Evolutionary conservation across 2,329 filamentous ascomycete species (phyloP).

Genomic region (Epichloe baconii): DNA sequence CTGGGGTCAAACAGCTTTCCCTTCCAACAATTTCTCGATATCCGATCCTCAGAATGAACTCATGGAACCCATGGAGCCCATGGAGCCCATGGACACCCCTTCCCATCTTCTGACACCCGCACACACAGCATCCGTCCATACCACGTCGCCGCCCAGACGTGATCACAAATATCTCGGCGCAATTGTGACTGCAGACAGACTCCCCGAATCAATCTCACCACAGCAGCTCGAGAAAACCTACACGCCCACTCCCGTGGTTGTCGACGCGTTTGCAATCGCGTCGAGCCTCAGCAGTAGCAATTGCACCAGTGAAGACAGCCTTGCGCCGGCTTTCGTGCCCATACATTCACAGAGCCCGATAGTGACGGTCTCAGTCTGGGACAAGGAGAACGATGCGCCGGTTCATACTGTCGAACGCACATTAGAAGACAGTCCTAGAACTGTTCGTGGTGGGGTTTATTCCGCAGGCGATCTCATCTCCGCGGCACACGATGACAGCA

Average conservation of each 20-base stretch:
- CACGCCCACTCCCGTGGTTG: slow-evolving; percentile 19
- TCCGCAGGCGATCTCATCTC: slow-evolving; percentile 28
- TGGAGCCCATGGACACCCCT: slow-evolving; percentile 10
- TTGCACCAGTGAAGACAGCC: slow-evolving; percentile 36
- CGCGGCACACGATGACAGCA: slow-evolving; percentile 10
- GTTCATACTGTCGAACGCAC: slow-evolving; percentile 27
- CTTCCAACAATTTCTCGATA: slow-evolving; percentile 2
- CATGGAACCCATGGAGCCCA: slow-evolving; percentile 1
- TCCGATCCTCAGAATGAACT: slow-evolving; percentile 3
- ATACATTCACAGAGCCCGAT: slow-evolving; percentile 38
- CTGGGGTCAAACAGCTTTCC: slow-evolving; percentile 11
- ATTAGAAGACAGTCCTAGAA: slow-evolving; percentile 24
- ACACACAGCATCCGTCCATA: slow-evolving; percentile 34
- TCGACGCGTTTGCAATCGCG: slow-evolving; percentile 28
- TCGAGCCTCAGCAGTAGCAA: slow-evolving; percentile 36
- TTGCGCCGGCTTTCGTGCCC: slow-evolving; percentile 23
- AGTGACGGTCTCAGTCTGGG: slow-evolving; percentile 45
- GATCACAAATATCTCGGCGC: slow-evolving; percentile 18
- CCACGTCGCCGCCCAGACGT: slow-evolving; percentile 29
- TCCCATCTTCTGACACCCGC: slow-evolving; percentile 38
- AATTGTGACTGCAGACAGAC: slow-evolving; percentile 11
- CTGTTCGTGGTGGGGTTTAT: slow-evolving; percentile 21
- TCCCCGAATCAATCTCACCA: slow-evolving; percentile 26
- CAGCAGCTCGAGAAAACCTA: slow-evolving; percentile 29
- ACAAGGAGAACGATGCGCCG: slow-evolving; percentile 25